Evolutionary conservation across 2,329 filamentous ascomycete genomes (phyloP).

Genomic region (Endoconidiophora polonica): DNA sequence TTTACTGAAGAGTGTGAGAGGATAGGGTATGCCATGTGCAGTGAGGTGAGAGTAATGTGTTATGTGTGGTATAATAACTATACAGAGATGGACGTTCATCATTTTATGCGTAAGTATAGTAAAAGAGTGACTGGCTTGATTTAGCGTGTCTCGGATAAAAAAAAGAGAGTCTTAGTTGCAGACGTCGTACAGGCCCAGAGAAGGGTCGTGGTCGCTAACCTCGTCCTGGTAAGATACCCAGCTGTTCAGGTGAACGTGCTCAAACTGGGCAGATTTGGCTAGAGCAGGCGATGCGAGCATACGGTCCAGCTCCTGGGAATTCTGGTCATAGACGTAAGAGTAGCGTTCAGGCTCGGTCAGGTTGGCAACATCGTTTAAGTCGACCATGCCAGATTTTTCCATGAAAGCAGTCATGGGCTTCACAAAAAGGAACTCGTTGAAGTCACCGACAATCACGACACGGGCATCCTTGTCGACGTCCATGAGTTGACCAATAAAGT

Average conservation of each 20-base stretch:
- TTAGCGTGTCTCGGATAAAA: neutral
- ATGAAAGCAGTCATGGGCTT: conserved; percentile 39
- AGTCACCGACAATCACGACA: conserved; percentile 49
- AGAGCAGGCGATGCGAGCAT: conserved; percentile 45
- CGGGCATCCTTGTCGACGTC: conserved; percentile 35
- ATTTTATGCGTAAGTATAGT: neutral
- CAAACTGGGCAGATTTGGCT: conserved; percentile 29
- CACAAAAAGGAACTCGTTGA: conserved; percentile 55
- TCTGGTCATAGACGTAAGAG: conserved; percentile 54
- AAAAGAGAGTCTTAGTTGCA: conserved; percentile 24
- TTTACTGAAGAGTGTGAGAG: too few relatives aligned
- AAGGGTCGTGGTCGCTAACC: conserved; percentile 54
- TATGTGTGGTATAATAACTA: too few relatives aligned
- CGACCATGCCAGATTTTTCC: conserved; percentile 35
- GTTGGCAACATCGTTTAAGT: conserved; percentile 43
- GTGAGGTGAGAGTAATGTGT: too few relatives aligned
- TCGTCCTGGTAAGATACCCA: conserved; percentile 42
- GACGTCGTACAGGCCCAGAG: conserved; percentile 44
- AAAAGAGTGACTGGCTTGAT: too few relatives aligned
- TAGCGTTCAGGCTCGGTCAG: conserved; percentile 43
- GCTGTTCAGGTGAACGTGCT: conserved; percentile 57
- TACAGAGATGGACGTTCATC: neutral
- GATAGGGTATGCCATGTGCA: too few relatives aligned
- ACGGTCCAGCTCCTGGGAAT: conserved; percentile 54
- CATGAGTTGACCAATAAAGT: conserved; percentile 42